A percentile compares a stretch with the other conserved stretches of the same genome.
These are phyloP conservation scores for Penicillium dipodomyicola DNA, from an alignment of 495 filamentous ascomycete genomes.

Conservation along the genomic window DNA sequence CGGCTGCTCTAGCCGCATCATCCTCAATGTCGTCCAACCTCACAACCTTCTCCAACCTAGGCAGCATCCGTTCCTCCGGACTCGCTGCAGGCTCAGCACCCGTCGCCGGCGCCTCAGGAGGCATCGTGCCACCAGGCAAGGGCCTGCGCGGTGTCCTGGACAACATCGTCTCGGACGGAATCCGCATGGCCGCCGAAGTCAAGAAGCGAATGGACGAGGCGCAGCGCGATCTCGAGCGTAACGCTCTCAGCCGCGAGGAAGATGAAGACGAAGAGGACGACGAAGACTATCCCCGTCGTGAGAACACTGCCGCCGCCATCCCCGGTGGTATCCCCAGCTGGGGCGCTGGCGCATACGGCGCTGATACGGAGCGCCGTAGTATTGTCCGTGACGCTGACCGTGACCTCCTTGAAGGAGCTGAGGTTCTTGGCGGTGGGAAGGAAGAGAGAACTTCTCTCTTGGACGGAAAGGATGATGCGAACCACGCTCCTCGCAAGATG, in stretches of 20 bases:
- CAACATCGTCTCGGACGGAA: slow-evolving; percentile 95
- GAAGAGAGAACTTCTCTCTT: slow-evolving; percentile 33
- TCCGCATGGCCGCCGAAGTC: slow-evolving; percentile 91
- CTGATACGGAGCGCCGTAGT: slow-evolving; percentile 57
- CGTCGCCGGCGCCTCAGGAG: slow-evolving; percentile 47
- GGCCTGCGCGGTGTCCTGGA: slow-evolving; percentile 90
- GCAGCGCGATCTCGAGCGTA: slow-evolving; percentile 77
- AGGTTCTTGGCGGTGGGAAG: slow-evolving; percentile 25
- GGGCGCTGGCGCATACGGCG: slow-evolving; percentile 50
- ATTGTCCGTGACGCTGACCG: slow-evolving; percentile 65
- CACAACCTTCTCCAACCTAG: slow-evolving; percentile 74
- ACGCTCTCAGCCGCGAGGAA: slow-evolving; percentile 66
- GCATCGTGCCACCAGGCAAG: slow-evolving; percentile 61
- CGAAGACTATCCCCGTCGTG: slow-evolving; percentile 39
- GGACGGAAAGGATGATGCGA: slow-evolving; percentile 22
- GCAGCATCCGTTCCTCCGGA: slow-evolving; percentile 48
- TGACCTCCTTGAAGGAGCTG: slow-evolving; percentile 68
- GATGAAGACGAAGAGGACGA: slow-evolving; percentile 76
- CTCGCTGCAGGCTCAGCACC: slow-evolving; percentile 36
- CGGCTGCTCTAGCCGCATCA: slow-evolving; percentile 45
- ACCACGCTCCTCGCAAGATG: slow-evolving; percentile 9
- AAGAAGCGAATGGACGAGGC: slow-evolving; percentile 90
- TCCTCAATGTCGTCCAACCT: slow-evolving; percentile 71
- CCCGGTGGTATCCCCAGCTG: slow-evolving; percentile 46
- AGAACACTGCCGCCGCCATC: slow-evolving; percentile 26